A percentile compares a stretch with the other conserved stretches of the same genome.
Conservation (phyloP, 495 filamentous ascomycete species). For the Hypoxylon perforatum region DNA sequence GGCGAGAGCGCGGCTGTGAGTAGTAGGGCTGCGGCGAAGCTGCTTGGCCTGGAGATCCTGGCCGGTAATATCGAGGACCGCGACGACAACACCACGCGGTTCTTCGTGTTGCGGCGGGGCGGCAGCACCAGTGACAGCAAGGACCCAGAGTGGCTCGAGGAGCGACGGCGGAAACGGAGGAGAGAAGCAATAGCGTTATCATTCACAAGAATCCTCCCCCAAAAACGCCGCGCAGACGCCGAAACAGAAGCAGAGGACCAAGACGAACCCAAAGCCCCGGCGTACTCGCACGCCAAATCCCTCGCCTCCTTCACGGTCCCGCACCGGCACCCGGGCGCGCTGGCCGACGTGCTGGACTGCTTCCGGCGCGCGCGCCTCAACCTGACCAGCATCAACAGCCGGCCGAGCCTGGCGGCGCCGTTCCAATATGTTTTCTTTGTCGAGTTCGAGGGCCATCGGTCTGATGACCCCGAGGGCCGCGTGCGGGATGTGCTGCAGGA, state of each 20-base stretch:
- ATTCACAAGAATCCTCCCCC: too few species aligned
- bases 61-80: conserved; percentile 83
- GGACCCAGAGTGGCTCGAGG: conserved; percentile 1
- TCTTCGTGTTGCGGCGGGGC: conserved; percentile 76
- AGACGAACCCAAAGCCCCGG: conserved; percentile 11
- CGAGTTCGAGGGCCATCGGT: conserved; percentile 76
- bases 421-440: conserved; percentile 98
- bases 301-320: conserved; percentile 84
- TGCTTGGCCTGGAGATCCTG: conserved; percentile 73
- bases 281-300: conserved; percentile 66
- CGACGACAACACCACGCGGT: conserved; percentile 86
- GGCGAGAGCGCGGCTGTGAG: conserved; percentile 81
- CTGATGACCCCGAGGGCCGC: conserved; percentile 59
- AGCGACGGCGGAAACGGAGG: conserved; percentile 25
- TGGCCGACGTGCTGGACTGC: conserved; percentile 81
- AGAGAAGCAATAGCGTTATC: too few species aligned
- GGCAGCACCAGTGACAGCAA: conserved; percentile 1
- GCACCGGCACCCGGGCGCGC: conserved; percentile 79
- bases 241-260: conserved; percentile 24
- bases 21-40: conserved; percentile 74
- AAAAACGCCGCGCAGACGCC: conserved; percentile 26
- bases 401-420: conserved; percentile 76
- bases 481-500: conserved; percentile 63
- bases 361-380: conserved; percentile 80
- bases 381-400: conserved; percentile 87